Conservation (phyloP, 2,329 filamentous ascomycete species). For the Curvularia verruculosa region DNA sequence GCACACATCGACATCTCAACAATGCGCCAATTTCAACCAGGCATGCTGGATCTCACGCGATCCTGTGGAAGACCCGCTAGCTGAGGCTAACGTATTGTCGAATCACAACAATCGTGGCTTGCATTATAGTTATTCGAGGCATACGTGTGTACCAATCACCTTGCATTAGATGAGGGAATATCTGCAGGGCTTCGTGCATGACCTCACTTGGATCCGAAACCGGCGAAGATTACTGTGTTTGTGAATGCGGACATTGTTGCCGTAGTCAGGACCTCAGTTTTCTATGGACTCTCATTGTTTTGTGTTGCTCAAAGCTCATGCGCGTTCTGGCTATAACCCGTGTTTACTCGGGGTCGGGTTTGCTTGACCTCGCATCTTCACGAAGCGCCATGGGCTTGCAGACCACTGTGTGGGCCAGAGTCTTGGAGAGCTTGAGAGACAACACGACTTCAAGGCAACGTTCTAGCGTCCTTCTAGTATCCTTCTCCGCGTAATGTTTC, state of each 20-base stretch:
- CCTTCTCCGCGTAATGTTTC: slow-evolving; percentile 23
- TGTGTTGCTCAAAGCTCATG: background rate
- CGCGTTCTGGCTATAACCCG: background rate
- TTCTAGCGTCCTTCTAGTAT: slow-evolving; percentile 34
- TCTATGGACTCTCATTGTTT: background rate
- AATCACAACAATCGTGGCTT: background rate
- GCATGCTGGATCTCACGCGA: background rate
- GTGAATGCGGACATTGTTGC: background rate
- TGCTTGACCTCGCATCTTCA: background rate
- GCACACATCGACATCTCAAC: slow-evolving; percentile 14
- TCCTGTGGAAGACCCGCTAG: background rate
- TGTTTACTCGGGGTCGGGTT: background rate
- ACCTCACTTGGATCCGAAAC: background rate
- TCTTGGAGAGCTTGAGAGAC: background rate
- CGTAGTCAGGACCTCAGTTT: background rate
- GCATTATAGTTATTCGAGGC: background rate
- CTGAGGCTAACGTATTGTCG: background rate
- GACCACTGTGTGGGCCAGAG: slow-evolving; percentile 3
- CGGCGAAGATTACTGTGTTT: background rate
- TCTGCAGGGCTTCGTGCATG: background rate
- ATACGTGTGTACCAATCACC: background rate
- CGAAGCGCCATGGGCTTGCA: background rate
- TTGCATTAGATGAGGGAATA: background rate
- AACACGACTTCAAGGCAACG: slow-evolving; percentile 17
- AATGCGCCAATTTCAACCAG: background rate